Conservation (phyloP, 495 filamentous ascomycete species). For the Talaromyces wortmannii region DNA sequence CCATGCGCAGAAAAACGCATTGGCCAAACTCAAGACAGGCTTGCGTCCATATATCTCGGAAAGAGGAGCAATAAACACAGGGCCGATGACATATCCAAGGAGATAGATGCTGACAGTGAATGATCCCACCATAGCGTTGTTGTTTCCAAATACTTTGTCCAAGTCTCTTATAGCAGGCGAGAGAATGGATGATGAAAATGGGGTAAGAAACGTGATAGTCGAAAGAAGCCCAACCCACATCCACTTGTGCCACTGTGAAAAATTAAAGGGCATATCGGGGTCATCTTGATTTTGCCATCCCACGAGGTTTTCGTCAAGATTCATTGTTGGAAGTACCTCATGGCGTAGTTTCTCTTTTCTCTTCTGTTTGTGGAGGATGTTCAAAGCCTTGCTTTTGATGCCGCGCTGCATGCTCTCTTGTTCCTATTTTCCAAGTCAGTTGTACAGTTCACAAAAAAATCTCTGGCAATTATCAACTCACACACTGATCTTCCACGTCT, state of each 20-base stretch:
- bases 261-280: slow-evolving; percentile 9
- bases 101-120: slow-evolving; percentile 22
- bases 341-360: background rate
- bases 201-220: slow-evolving; percentile 7
- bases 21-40: slow-evolving; percentile 38
- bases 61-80: slow-evolving; percentile 48
- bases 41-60: slow-evolving; percentile 46
- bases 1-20: slow-evolving; percentile 50
- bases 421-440: no score
- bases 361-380: background rate
- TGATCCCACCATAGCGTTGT: background rate
- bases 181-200: slow-evolving; percentile 8
- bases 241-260: slow-evolving; percentile 7
- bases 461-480: no score
- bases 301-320: slow-evolving; percentile 1
- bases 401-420: no score
- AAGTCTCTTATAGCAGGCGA: slow-evolving; percentile 2
- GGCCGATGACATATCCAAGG: slow-evolving; percentile 38
- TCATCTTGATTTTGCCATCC: slow-evolving; percentile 10
- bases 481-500: no score
- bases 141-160: background rate
- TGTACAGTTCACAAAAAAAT: no score
- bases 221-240: slow-evolving; percentile 3
- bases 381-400: background rate
- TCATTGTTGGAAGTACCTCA: background rate